Conservation (phyloP, 2,329 filamentous ascomycete species). For the Drechslerella stenobrocha region DNA sequence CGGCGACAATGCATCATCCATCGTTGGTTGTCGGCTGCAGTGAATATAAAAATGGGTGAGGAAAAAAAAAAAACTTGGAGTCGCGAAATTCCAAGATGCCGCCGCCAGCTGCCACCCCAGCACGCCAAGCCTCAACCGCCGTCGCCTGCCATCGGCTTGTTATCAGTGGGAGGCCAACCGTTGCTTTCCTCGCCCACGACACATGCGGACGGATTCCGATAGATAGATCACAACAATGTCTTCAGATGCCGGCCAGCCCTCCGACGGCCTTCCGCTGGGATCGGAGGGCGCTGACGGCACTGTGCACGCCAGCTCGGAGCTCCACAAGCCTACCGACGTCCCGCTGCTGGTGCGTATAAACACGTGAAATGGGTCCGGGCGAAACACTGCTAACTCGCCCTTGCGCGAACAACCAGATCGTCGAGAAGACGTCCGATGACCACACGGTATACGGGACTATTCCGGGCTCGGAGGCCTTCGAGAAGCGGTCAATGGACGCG, state of each 20-base stretch:
- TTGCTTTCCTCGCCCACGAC: not conserved
- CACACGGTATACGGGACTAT: slow-evolving; percentile 66
- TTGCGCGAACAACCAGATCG: slow-evolving; percentile 55
- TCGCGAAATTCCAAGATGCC: not conserved
- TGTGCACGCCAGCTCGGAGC: slow-evolving; percentile 14
- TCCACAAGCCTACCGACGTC: slow-evolving; percentile 15
- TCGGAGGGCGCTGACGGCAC: slow-evolving; percentile 1
- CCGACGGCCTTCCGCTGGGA: slow-evolving; percentile 10
- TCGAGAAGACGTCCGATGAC: slow-evolving; percentile 55
- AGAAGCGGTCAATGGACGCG: slow-evolving; percentile 63
- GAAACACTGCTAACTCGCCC: not conserved
- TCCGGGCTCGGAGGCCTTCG: slow-evolving; percentile 64
- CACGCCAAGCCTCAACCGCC: slow-evolving; percentile 7
- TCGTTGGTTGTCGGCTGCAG: slow-evolving; percentile 1
- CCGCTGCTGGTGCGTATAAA: slow-evolving; percentile 16
- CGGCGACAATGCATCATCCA: too few relatives aligned
- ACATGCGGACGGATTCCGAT: slow-evolving; percentile 26
- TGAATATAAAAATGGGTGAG: not conserved
- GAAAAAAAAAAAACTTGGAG: slow-evolving; percentile 5
- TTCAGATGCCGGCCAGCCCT: slow-evolving; percentile 21
- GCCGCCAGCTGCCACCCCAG: not conserved
- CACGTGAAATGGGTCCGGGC: not conserved
- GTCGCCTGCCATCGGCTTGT: not conserved
- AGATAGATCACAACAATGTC: slow-evolving; percentile 36
- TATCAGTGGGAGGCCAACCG: slow-evolving; percentile 2